These are phyloP conservation scores for Leersia perrieri DNA, from an alignment of 176 grass and related monocot species.

Conservation along the genomic window DNA sequence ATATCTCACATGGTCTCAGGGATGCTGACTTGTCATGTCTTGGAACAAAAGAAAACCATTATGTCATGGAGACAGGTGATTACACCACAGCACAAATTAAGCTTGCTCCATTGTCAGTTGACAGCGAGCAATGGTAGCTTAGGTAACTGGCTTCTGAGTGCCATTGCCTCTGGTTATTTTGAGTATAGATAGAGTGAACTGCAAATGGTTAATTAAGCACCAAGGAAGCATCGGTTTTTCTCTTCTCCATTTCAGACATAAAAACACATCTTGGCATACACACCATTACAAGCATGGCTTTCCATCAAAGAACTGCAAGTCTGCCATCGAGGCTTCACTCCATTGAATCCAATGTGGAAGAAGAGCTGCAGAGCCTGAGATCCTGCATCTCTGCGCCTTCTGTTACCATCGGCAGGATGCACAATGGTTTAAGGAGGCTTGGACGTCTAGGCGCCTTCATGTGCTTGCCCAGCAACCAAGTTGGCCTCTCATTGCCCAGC, in stretches of 20 bases:
- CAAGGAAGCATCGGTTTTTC: neutral
- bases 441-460: conserved; percentile 24
- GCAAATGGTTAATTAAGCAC: conserved; percentile 2
- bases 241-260: conserved; percentile 8
- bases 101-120: neutral
- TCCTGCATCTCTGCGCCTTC: conserved; percentile 3
- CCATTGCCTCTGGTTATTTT: neutral
- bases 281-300: conserved; percentile 33
- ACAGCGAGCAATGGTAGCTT: neutral
- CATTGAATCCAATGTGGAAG: conserved; percentile 26
- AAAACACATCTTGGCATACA: neutral
- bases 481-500: conserved; percentile 10
- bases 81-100: no score
- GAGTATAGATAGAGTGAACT: conserved; percentile 29
- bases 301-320: conserved; percentile 48
- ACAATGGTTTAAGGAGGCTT: conserved; percentile 7
- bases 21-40: conserved; percentile 14
- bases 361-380: conserved; percentile 31
- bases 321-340: conserved; percentile 30
- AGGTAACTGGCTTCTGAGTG: neutral
- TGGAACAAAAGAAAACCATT: neutral
- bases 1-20: neutral
- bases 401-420: neutral
- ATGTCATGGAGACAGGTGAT: conserved; percentile 5
- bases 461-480: conserved; percentile 41